phyloP scores from a whole-genome alignment of 345 rosid genomes.

The Populus alba region DNA sequence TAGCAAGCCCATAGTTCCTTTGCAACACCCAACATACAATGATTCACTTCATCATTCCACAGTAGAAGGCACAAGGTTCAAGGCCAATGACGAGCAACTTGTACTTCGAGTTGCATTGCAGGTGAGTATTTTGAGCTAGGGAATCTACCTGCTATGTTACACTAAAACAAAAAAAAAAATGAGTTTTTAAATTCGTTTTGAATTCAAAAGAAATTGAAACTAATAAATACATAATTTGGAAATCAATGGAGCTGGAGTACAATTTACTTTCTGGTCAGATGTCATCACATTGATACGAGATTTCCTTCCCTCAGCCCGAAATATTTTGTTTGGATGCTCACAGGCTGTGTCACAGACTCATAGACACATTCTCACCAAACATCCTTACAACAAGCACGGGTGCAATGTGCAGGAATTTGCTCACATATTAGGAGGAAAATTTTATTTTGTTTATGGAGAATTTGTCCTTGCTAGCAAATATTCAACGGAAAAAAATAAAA shows the following conservation, averaged over 20 bases:
- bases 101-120: conserved; percentile 72
- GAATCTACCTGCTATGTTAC: neutral
- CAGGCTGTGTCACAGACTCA: neutral
- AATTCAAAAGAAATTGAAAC: neutral
- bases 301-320: neutral
- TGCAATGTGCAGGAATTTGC: neutral
- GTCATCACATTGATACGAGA: neutral
- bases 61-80: conserved; percentile 39
- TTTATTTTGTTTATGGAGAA: neutral
- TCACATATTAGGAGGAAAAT: neutral
- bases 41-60: conserved; percentile 36
- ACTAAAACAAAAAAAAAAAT: neutral
- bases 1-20: conserved; percentile 23
- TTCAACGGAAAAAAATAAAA: neutral
- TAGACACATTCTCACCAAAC: neutral
- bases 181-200: neutral
- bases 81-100: conserved; percentile 47
- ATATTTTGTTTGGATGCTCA: neutral
- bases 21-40: conserved; percentile 26
- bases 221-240: neutral
- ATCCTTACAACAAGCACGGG: neutral
- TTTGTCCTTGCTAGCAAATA: neutral
- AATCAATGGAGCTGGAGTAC: neutral
- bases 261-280: neutral
- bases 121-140: conserved; percentile 40